Conservation (phyloP, 176 grass and related monocot genomes). For the bread wheat (Triticum aestivum) region IWGSC_CS_RefSeq_v2.1 NC_057803.1:536554026-536554525, state of each 20-base stretch:
- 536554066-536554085: conserved; percentile 60
- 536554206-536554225: conserved; percentile 73
- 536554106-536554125: conserved; percentile 76
- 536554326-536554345: conserved; percentile 97
- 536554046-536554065: conserved; percentile 74
- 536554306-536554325: conserved; percentile 70
- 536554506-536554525: conserved; percentile 10
- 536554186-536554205: conserved; percentile 64
- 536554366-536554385: conserved; percentile 25
- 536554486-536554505: background rate
- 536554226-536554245: conserved; percentile 83
- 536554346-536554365: background rate
- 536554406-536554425: background rate
- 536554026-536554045: conserved; percentile 71
- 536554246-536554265: conserved; percentile 81
- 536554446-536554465: conserved; percentile 21
- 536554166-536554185: conserved; percentile 61
- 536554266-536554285: conserved; percentile 90
- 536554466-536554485: background rate
- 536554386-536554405: background rate
- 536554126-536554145: conserved; percentile 78
- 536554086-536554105: conserved; percentile 51
- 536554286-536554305: conserved; percentile 71
- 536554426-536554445: background rate
- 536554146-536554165: conserved; percentile 97